Conservation (phyloP, 176 grass and related monocot species). For the Triticum aestivum region DNA sequence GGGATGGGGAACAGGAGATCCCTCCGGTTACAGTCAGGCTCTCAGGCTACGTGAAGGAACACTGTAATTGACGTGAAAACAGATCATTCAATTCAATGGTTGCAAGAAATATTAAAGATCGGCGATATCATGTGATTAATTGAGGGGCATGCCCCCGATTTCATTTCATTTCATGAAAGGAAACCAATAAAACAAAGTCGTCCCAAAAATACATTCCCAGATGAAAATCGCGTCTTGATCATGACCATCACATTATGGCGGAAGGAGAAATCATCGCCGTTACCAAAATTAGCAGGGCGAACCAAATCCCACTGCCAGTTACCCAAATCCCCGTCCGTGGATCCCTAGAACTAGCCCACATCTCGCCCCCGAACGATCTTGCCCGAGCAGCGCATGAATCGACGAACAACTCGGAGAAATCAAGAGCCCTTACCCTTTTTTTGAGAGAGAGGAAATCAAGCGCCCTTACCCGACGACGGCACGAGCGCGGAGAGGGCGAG, state of each 20-base stretch:
- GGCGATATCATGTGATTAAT: background rate
- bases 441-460: background rate
- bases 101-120: background rate
- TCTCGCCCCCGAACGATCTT: background rate
- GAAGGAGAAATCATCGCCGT: background rate
- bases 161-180: too few relatives aligned
- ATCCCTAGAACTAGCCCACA: background rate
- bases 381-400: background rate
- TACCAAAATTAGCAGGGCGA: background rate
- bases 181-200: background rate
- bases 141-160: too few relatives aligned
- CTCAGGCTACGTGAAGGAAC: background rate
- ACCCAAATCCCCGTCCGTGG: background rate
- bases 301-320: background rate
- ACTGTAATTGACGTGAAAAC: background rate
- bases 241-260: background rate
- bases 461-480: constrained; percentile 25
- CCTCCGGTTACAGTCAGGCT: background rate
- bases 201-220: background rate
- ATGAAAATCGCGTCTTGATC: background rate
- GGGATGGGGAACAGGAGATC: background rate
- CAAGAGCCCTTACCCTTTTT: constrained; percentile 14
- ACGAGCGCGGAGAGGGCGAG: constrained; percentile 9
- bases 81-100: background rate
- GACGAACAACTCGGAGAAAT: background rate